Conservation (phyloP, 2,329 filamentous ascomycete genomes). For the Colletotrichum graminicola region DNA sequence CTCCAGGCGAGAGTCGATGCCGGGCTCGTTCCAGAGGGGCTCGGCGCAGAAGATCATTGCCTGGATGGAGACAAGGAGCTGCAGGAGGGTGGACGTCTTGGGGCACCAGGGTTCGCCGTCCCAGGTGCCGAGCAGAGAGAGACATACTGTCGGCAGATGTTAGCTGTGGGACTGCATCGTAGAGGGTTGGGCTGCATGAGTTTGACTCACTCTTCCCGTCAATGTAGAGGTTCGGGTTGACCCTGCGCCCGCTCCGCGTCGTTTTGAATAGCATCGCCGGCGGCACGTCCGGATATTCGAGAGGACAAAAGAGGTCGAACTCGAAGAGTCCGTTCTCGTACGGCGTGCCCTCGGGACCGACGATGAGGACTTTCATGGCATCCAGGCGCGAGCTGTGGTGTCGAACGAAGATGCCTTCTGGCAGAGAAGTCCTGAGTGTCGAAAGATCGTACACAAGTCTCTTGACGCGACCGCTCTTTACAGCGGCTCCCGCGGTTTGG, state of each 20-base stretch:
- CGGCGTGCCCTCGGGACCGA: conserved; percentile 62
- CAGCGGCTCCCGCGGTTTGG: neutral
- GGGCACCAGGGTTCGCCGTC: conserved; percentile 60
- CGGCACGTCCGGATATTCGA: conserved; percentile 56
- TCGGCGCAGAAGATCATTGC: conserved; percentile 67
- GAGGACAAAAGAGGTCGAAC: conserved; percentile 62
- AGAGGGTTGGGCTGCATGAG: neutral
- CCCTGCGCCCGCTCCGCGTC: conserved; percentile 54
- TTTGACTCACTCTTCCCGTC: conserved; percentile 58
- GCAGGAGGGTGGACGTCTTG: conserved; percentile 61
- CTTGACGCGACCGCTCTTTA: conserved; percentile 56
- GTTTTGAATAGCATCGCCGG: conserved; percentile 55
- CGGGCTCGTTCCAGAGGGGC: conserved; percentile 68
- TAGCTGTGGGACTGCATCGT: conserved; percentile 21
- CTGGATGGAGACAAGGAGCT: conserved; percentile 68
- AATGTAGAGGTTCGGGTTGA: conserved; percentile 65
- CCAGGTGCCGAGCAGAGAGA: conserved; percentile 65
- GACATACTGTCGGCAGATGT: conserved; percentile 54
- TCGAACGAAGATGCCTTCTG: conserved; percentile 64
- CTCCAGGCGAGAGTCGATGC: conserved; percentile 46
- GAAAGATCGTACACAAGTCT: conserved; percentile 60
- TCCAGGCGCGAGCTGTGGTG: conserved; percentile 60
- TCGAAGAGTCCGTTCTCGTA: conserved; percentile 68
- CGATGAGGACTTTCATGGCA: conserved; percentile 63
- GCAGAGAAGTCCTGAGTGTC: conserved; percentile 59